Conservation (phyloP, 2,329 filamentous ascomycete species). For the Trichophyton schoenleinii region DNA sequence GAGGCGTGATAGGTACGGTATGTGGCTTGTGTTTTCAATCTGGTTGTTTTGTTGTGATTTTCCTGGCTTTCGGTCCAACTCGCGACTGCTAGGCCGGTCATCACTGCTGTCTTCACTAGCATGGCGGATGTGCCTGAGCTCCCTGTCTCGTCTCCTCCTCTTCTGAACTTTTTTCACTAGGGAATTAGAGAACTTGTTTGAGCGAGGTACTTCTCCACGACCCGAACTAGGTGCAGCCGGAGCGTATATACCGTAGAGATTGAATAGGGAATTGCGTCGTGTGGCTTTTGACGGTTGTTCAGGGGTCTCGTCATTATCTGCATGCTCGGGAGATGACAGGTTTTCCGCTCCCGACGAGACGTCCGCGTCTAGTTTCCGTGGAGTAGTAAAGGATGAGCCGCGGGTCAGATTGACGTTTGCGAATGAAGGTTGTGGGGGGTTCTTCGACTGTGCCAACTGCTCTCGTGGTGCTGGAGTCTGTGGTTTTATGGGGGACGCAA, state of each 20-base stretch:
- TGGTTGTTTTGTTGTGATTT: neutral
- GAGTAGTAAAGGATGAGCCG: constrained; percentile 37
- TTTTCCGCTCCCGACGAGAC: constrained; percentile 38
- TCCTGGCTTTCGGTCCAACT: constrained; percentile 15
- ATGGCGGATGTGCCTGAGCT: constrained; percentile 29
- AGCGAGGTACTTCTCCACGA: constrained; percentile 50
- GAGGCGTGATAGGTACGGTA: constrained; percentile 34
- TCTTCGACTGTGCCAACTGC: constrained; percentile 38
- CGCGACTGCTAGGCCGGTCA: constrained; percentile 23
- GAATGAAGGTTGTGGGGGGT: constrained; percentile 33
- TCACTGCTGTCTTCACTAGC: constrained; percentile 36
- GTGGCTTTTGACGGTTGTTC: constrained; percentile 25
- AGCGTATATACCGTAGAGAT: constrained; percentile 33
- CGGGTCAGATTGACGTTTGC: constrained; percentile 22
- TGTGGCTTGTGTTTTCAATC: constrained; percentile 11
- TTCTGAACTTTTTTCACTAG: constrained; percentile 37
- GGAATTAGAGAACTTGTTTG: constrained; percentile 36
- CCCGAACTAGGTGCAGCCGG: constrained; percentile 39
- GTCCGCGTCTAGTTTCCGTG: constrained; percentile 36
- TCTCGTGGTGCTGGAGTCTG: constrained; percentile 36
- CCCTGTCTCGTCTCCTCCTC: constrained; percentile 36
- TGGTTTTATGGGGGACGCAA: constrained; percentile 39
- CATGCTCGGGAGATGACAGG: constrained; percentile 33
- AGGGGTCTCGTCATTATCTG: constrained; percentile 39
- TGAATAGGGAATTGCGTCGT: constrained; percentile 30